phyloP scores from a whole-genome alignment of 2,329 filamentous ascomycete species.

The Cadophora sp. region DNA sequence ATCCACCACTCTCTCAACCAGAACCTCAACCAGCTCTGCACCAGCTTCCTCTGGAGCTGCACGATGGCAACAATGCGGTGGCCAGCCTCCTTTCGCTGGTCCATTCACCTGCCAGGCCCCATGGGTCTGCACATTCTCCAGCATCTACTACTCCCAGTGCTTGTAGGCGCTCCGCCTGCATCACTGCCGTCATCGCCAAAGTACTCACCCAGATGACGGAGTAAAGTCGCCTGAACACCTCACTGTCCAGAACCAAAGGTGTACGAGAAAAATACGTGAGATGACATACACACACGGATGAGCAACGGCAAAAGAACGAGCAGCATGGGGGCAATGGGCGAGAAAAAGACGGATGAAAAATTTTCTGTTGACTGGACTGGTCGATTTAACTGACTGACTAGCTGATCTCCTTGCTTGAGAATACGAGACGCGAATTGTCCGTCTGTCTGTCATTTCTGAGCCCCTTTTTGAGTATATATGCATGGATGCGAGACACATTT shows the following conservation, averaged over 20 bases:
- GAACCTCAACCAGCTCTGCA: background rate
- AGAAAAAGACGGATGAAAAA: conserved; percentile 6
- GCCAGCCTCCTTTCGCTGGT: conserved; percentile 45
- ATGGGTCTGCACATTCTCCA: conserved; percentile 38
- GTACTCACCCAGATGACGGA: background rate
- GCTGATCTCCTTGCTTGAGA: conserved; percentile 8
- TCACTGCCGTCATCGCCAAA: background rate
- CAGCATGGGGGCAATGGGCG: conserved; percentile 6
- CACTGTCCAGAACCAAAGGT: background rate
- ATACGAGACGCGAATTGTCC: background rate
- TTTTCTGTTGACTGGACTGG: background rate
- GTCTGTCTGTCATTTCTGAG: conserved; percentile 19
- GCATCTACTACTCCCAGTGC: conserved; percentile 49
- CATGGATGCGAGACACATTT: conserved; percentile 2
- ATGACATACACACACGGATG: conserved; percentile 7
- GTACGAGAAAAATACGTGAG: background rate
- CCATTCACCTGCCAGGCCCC: conserved; percentile 43
- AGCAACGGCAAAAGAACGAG: background rate
- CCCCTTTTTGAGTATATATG: background rate
- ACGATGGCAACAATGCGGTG: conserved; percentile 47
- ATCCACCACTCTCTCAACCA: conserved; percentile 27
- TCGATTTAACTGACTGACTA: background rate
- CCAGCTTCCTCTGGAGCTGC: conserved; percentile 25
- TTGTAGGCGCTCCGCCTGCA: conserved; percentile 36
- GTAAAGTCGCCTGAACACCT: background rate